phyloP scores from a whole-genome alignment of 2,329 filamentous ascomycete species.

The Nemania diffusa region DNA sequence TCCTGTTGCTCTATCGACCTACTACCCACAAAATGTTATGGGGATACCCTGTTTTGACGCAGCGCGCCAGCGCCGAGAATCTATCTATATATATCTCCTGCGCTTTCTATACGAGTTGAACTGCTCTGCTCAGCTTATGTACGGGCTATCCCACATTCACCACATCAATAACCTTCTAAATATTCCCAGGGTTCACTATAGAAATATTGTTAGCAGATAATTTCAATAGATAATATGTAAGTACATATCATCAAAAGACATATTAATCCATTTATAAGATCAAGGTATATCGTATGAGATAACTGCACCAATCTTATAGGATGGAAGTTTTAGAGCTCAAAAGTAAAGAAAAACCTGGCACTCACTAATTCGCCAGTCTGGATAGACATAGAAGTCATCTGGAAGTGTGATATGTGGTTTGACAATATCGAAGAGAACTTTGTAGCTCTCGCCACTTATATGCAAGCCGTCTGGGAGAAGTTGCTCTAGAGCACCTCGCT shows the following conservation, averaged over 20 bases:
- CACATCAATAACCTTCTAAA: neutral
- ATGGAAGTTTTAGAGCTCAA: too few relatives aligned
- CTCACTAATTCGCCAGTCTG: slow-evolving; percentile 57
- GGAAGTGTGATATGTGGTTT: slow-evolving; percentile 58
- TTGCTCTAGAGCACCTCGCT: slow-evolving; percentile 61
- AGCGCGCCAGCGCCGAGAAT: too few relatives aligned
- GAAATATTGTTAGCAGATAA: slow-evolving; percentile 18
- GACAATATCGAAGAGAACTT: slow-evolving; percentile 57
- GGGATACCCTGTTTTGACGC: too few relatives aligned
- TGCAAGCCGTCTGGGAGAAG: slow-evolving; percentile 69
- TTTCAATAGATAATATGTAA: neutral
- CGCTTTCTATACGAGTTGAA: neutral
- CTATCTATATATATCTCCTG: neutral
- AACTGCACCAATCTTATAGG: too few relatives aligned
- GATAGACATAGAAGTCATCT: slow-evolving; percentile 55
- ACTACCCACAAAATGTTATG: too few relatives aligned
- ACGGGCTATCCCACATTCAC: neutral
- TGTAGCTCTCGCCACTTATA: slow-evolving; percentile 64
- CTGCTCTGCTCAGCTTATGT: neutral
- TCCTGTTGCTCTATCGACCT: too few relatives aligned
- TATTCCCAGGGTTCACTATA: slow-evolving; percentile 37
- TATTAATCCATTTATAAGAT: too few relatives aligned
- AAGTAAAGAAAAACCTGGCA: neutral
- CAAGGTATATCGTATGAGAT: neutral
- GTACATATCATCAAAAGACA: too few relatives aligned